A percentile compares a stretch with the other conserved stretches of the same genome.
Conservation (phyloP, 2,329 filamentous ascomycete species). For the Sporothrix dimorphospora region DNA sequence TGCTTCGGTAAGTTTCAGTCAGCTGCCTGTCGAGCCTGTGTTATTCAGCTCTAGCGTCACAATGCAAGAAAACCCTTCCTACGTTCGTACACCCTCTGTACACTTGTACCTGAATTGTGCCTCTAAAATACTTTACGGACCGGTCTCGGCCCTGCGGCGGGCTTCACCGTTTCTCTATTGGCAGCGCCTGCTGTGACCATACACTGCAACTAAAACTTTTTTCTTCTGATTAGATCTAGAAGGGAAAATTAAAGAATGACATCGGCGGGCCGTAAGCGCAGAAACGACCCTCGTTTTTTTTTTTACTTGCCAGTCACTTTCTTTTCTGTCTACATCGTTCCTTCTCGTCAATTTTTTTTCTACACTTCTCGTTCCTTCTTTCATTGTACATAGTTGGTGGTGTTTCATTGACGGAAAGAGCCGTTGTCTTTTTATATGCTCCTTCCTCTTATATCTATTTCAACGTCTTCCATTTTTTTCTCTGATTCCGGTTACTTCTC, state of each 20-base stretch:
- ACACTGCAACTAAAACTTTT: constrained; percentile 3
- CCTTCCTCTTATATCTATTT: not conserved
- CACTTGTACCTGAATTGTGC: not conserved
- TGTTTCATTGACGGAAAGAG: not conserved
- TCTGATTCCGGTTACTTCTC: constrained; percentile 21
- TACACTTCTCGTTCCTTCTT: not conserved
- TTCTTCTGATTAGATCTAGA: constrained; percentile 9
- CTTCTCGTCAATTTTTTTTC: not conserved
- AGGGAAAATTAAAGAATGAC: not conserved
- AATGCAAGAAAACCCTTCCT: not conserved
- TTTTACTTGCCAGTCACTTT: not conserved
- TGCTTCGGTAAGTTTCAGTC: not conserved
- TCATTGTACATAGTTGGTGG: not conserved
- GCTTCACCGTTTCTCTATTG: not conserved
- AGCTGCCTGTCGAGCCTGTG: not conserved
- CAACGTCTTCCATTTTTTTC: not conserved
- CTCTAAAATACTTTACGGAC: not conserved
- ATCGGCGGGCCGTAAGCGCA: constrained; percentile 12
- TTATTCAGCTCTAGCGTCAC: constrained; percentile 3
- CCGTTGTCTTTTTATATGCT: not conserved
- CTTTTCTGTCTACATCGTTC: not conserved
- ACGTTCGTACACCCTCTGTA: not conserved
- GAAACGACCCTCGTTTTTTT: not conserved
- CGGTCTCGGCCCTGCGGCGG: constrained; percentile 4
- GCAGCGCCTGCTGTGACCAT: not conserved